Evolutionary conservation across 306 rosid species (phyloP).

Genomic region (Sesbania bispinosa): DNA sequence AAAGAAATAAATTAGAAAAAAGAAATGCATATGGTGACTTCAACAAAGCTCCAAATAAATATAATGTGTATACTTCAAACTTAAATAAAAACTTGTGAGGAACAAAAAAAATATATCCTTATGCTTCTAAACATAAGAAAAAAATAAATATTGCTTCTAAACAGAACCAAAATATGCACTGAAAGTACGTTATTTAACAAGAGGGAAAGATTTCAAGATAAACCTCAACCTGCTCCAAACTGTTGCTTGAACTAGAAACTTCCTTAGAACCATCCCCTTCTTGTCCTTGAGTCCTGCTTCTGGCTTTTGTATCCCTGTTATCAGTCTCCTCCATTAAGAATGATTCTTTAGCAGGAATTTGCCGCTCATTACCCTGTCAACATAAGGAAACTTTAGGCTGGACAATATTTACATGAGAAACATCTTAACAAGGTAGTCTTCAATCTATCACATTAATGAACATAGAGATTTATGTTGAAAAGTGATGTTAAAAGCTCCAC

Average conservation of each 20-base stretch:
- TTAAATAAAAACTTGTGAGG: not conserved
- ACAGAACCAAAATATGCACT: constrained; percentile 2
- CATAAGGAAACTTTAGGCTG: constrained; percentile 3
- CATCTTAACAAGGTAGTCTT: not conserved
- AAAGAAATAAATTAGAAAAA: not conserved
- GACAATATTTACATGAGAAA: not conserved
- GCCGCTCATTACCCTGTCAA: constrained; percentile 11
- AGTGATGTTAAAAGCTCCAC: not conserved
- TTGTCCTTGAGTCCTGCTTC: constrained; percentile 18
- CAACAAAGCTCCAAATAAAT: not conserved
- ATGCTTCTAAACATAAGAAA: not conserved
- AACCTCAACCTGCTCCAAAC: constrained; percentile 29
- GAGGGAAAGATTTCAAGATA: constrained; percentile 5
- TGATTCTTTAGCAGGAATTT: constrained; percentile 28
- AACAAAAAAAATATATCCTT: not conserved
- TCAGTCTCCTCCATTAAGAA: constrained; percentile 26
- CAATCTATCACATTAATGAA: not conserved
- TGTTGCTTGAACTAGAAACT: constrained; percentile 18
- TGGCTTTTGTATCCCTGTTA: constrained; percentile 21
- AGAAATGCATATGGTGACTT: not conserved
- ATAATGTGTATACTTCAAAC: not conserved
- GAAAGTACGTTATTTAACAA: not conserved
- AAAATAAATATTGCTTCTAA: not conserved
- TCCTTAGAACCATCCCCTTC: constrained; percentile 21
- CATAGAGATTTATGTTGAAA: not conserved